Conservation (phyloP, 2,329 filamentous ascomycete species). For the Diaporthe capsici region DNA sequence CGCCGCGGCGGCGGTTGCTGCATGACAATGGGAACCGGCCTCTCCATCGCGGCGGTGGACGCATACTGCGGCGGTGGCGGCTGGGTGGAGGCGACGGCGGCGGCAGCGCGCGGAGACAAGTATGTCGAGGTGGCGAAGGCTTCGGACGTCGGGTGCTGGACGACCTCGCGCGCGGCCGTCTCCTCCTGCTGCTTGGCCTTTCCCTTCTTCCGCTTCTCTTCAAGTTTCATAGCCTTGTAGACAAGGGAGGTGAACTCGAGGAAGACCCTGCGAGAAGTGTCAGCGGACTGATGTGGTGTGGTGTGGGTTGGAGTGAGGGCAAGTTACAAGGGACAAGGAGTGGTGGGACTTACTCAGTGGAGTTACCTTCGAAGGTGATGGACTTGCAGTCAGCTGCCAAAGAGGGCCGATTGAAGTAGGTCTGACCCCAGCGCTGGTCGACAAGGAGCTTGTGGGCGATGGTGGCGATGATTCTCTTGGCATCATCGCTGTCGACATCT, state of each 20-base stretch:
- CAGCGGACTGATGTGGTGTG: neutral
- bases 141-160: neutral
- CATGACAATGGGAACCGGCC: neutral
- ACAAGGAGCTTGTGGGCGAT: slow-evolving; percentile 35
- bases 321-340: neutral
- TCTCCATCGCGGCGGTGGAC: too few species aligned
- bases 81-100: neutral
- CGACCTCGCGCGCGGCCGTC: neutral
- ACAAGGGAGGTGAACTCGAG: slow-evolving; percentile 34
- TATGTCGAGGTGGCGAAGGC: neutral
- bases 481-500: neutral
- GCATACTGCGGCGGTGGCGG: neutral
- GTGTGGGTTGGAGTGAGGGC: neutral
- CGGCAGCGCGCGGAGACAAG: neutral
- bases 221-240: slow-evolving; percentile 39
- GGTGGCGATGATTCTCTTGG: slow-evolving; percentile 26
- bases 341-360: slow-evolving; percentile 31
- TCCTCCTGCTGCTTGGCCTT: neutral
- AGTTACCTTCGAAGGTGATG: neutral
- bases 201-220: slow-evolving; percentile 38
- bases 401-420: slow-evolving; percentile 25
- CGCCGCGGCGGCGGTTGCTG: neutral
- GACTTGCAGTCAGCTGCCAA: neutral
- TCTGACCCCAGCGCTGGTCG: slow-evolving; percentile 21
- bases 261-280: slow-evolving; percentile 30